These are phyloP conservation scores for Aureobasidium sp. DNA, from an alignment of 2,329 filamentous ascomycete species.

Conservation along the genomic window DNA sequence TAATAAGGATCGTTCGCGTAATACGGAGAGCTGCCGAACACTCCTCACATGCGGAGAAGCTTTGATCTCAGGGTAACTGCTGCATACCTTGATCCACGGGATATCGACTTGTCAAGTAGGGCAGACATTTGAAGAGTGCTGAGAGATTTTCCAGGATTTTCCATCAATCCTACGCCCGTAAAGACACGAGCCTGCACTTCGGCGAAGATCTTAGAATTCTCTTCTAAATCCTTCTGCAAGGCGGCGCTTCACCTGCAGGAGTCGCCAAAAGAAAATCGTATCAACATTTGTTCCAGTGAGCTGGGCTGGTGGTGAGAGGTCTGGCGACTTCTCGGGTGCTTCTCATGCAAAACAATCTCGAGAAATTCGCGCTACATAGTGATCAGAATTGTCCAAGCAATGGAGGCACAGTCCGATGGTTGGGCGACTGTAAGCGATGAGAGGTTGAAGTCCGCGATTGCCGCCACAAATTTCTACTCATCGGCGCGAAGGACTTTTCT, in stretches of 20 bases:
- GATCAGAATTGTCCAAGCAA: neutral
- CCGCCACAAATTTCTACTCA: neutral
- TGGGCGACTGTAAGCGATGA: neutral
- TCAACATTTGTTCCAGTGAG: neutral
- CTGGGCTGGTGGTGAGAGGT: neutral
- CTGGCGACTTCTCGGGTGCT: neutral
- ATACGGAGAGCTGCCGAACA: neutral
- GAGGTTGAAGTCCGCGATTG: neutral
- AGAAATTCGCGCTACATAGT: neutral
- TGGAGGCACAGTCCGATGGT: neutral
- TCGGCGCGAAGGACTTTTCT: neutral
- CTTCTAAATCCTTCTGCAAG: neutral
- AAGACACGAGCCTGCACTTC: neutral
- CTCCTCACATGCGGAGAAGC: slow-evolving; percentile 4
- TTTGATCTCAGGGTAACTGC: slow-evolving; percentile 4
- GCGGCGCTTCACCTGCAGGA: neutral
- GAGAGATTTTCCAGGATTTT: neutral
- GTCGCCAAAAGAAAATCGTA: neutral
- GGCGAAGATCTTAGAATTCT: neutral
- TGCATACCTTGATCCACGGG: neutral
- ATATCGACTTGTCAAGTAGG: neutral
- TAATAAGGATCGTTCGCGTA: slow-evolving; percentile 1
- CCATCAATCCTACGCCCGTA: neutral
- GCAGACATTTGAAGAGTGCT: neutral
- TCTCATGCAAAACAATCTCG: neutral